Base-by-base conservation (phyloP, 2,329 filamentous ascomycete species). In the Exophiala sp. region DNA sequence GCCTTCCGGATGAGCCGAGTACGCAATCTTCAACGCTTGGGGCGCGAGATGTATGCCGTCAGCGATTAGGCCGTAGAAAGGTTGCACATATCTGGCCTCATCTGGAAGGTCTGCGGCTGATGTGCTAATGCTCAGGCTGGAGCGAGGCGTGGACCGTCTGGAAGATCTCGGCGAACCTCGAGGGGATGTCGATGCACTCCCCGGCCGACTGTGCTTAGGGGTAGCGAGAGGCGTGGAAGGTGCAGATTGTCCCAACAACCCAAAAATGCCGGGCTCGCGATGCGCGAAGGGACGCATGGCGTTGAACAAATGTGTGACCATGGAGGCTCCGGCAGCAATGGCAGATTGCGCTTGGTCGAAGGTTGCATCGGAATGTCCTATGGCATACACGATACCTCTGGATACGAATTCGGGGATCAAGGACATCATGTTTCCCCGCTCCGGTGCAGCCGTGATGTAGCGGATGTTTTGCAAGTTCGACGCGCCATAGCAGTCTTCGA, bases 231-330 rank as follows among this genome's bases (percentile, higher is more conserved):
- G 58, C 10, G 53, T 55, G 14, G 55, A 46, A 18, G 58, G 55
- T 1, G 83, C 78, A 7, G 77, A 77, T 55, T 79, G 78, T 52
- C 89, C 88, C 11, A 96, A 72, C 0, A 94, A 80, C 22, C 90
- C 90, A 65, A 95, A 95, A 60, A 95, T 82, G 30, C 89, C 89
- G 0, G 90, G 89, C 67, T 95, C 89, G 50, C 90, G 85, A 73
- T 96, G 88, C 66, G 93, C 87, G 43, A 95, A 80, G 11, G 88
- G 88, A 1, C 83, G 79, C 89, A 95, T 95, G 21, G 89, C 89
- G 66, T 95, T 95, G 79, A 95, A 95, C 1, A 95, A 76, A 63
- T 95, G 89, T 0, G 89, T 95, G 58, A 95, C 86, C 87, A 94
- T 95, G 42, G 79, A 86, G 1, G 86, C 87, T 44, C 89, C 89